Conservation (phyloP, 305 asterid species). For the Fraxinus ornus region DNA sequence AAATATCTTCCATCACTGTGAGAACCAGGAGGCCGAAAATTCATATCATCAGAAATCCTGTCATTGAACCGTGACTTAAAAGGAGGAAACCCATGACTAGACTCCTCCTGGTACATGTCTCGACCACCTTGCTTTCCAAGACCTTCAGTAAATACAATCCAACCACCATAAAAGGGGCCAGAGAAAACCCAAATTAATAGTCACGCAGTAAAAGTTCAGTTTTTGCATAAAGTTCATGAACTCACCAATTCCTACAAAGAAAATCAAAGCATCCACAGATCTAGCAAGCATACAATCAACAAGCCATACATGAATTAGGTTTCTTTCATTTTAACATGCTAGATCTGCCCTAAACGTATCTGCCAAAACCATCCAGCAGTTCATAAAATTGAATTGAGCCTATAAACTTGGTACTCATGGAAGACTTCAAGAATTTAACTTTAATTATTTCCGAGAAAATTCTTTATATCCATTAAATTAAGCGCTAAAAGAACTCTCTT, state of each 20-base stretch:
- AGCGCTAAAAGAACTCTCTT: conserved; percentile 6
- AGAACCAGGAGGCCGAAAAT: conserved; percentile 49
- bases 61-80: conserved; percentile 62
- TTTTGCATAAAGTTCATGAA: background rate
- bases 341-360: conserved; percentile 54
- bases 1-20: conserved; percentile 60
- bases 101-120: conserved; percentile 68
- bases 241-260: background rate
- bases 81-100: conserved; percentile 63
- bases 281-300: conserved; percentile 15
- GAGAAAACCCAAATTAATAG: conserved; percentile 15
- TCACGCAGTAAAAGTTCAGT: background rate
- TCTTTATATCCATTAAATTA: conserved; percentile 5
- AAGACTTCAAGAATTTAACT: conserved; percentile 13
- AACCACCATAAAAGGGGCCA: conserved; percentile 28
- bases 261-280: conserved; percentile 25
- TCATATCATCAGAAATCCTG: conserved; percentile 70
- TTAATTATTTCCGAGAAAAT: background rate
- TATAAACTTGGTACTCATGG: conserved; percentile 10
- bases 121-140: conserved; percentile 92
- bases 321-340: conserved; percentile 20
- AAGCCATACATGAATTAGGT: background rate
- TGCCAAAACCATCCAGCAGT: conserved; percentile 4
- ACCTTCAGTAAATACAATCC: conserved; percentile 55
- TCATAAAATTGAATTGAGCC: conserved; percentile 1